phyloP scores from a whole-genome alignment of 1,284 basidiomycete species.

The Rhodotorula sp. region DNA sequence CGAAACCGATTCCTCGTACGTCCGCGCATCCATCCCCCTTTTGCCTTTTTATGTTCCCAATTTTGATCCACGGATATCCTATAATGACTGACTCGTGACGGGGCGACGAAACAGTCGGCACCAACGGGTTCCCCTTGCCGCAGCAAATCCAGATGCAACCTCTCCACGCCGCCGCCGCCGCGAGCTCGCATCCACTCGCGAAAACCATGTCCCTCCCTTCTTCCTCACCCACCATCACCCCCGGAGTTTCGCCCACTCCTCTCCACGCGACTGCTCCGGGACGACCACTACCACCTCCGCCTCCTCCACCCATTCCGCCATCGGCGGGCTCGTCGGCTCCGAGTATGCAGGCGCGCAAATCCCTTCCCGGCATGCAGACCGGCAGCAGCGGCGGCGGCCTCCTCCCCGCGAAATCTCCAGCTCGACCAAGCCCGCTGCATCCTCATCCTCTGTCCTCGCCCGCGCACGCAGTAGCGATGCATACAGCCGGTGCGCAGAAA shows the following conservation, averaged over 20 bases:
- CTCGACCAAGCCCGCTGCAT: constrained; percentile 3
- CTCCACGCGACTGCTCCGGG: background rate
- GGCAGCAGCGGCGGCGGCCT: too few species aligned
- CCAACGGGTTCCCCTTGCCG: background rate
- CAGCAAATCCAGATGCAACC: constrained; percentile 5
- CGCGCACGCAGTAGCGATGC: background rate
- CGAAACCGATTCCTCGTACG: constrained; percentile 23
- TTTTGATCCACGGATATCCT: rapidly evolving
- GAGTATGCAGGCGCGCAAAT: constrained; percentile 7
- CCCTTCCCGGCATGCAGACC: constrained; percentile 14
- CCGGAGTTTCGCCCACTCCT: background rate
- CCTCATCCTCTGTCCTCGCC: constrained; percentile 5
- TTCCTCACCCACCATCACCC: constrained; percentile 9
- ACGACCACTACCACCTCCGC: constrained; percentile 3
- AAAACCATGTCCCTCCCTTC: constrained; percentile 37
- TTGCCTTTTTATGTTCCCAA: background rate
- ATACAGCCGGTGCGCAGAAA: background rate
- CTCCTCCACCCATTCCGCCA: background rate
- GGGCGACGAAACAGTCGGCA: too few species aligned
- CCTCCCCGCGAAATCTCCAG: background rate
- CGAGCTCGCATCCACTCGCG: constrained; percentile 32
- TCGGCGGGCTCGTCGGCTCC: background rate
- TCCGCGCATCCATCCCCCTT: too few species aligned
- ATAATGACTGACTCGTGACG: too few species aligned
- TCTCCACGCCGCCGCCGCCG: constrained; percentile 2